Base-by-base conservation (phyloP, 2,329 filamentous ascomycete genomes). In the Pseudogymnoascus sp. region DNA sequence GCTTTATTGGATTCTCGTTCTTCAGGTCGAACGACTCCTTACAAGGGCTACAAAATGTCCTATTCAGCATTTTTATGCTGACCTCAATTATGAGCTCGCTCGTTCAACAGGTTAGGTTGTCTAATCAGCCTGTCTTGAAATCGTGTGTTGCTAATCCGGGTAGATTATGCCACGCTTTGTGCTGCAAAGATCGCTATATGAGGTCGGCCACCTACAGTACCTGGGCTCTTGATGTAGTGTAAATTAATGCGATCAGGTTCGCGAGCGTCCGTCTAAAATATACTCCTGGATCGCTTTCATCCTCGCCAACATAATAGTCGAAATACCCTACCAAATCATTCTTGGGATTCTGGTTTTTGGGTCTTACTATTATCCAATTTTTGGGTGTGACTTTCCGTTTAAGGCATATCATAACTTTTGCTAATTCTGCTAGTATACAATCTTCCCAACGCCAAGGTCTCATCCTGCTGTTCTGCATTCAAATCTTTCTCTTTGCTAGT, bases 311-410 rank as follows among this genome's bases (percentile, higher is more conserved):
- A 88, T 96, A 67, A 77, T 91, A 34, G 89, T 92, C 64, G 91
- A 96, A 74, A 78, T 96, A 3, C 90, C 91, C 0, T 96, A 89
- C 85, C 90, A 93, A 72, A 81, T 85, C 0, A 75, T 93, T 60
- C 87, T 89, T 81, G 84, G 84, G 1, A 80, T 86, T 21, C 77
- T 93, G 68, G 87, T 91, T 79, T 95, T 80, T 78, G 82, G 90
- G 70, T 86, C 81, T 9, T 31, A 31, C 28, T 31, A 31, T 31
- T 31, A 31, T 31, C 28, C 28, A 31, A 31, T 31, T 31, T 31
- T 31, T 31, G 28, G 28, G 28, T 31, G 28, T 31, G 28, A 31
- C 28, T 31, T 31, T 31, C 28, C 28, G 28, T 12, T 59, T 59
- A 21, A n/a, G 28, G n/a, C 23, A 59, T 16, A 59, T 18, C 7